Percentiles rank a stretch among this genome's conserved stretches.
Evolutionary conservation across 1,139 yeast species (phyloP).

Genomic region (Kodamaea sp.): DNA sequence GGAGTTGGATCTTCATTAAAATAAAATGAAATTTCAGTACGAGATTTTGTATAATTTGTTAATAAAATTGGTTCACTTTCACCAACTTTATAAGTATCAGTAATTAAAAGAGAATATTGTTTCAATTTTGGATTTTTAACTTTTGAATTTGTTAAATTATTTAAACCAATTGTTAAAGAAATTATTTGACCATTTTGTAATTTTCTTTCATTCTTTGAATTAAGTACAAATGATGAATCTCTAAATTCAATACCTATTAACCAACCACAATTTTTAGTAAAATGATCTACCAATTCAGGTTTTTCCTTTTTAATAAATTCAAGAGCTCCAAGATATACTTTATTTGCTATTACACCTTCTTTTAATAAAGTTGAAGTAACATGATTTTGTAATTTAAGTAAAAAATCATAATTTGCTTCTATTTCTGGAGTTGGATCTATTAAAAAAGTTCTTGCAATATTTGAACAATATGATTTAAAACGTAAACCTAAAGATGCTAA

Average conservation of each 20-base stretch:
- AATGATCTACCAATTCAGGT: slow-evolving; percentile 62
- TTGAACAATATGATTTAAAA: slow-evolving; percentile 86
- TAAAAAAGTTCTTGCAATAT: slow-evolving; percentile 80
- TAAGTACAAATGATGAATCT: slow-evolving; percentile 72
- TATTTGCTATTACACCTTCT: slow-evolving; percentile 64
- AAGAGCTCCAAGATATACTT: slow-evolving; percentile 62
- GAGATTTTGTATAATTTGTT: slow-evolving; percentile 70
- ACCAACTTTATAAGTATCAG: slow-evolving; percentile 79
- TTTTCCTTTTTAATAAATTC: slow-evolving; percentile 53
- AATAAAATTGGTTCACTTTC: slow-evolving; percentile 59
- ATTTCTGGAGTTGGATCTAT: slow-evolving; percentile 84
- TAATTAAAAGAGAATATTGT: slow-evolving; percentile 64
- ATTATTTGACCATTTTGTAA: slow-evolving; percentile 73
- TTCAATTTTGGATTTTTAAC: slow-evolving; percentile 47
- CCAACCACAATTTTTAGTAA: slow-evolving; percentile 86
- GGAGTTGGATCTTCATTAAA: slow-evolving; percentile 67
- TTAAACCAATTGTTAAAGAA: slow-evolving; percentile 75
- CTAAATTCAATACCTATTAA: slow-evolving; percentile 87
- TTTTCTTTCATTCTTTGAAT: slow-evolving; percentile 66
- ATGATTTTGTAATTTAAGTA: slow-evolving; percentile 64
- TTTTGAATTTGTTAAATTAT: slow-evolving; percentile 47
- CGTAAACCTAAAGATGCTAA: slow-evolving; percentile 82
- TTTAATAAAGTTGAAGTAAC: slow-evolving; percentile 52
- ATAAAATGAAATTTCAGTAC: slow-evolving; percentile 77
- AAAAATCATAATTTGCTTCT: slow-evolving; percentile 74